These are phyloP conservation scores for Candida coleopterorum DNA, from an alignment of 805 yeast species.

Conservation along the genomic window DNA sequence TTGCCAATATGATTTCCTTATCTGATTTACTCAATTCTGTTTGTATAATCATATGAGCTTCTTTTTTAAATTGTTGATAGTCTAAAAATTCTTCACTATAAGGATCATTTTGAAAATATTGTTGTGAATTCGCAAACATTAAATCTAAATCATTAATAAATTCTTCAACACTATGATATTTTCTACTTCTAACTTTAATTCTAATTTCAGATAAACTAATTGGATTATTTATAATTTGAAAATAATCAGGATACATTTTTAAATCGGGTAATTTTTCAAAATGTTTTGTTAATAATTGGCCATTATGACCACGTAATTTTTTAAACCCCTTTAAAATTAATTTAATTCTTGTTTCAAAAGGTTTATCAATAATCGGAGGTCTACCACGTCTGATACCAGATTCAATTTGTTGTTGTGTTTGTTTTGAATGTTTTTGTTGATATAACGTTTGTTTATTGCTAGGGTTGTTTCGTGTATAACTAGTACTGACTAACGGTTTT, in stretches of 20 bases:
- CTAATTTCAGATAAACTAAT: conserved; percentile 69
- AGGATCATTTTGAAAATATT: conserved; percentile 48
- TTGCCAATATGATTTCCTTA: conserved; percentile 52
- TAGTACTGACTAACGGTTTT: conserved; percentile 10
- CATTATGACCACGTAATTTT: conserved; percentile 52
- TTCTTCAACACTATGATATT: conserved; percentile 68
- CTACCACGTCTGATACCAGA: conserved; percentile 73
- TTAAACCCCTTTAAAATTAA: conserved; percentile 77
- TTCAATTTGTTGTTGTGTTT: conserved; percentile 14
- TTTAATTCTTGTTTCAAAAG: conserved; percentile 89
- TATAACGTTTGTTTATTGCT: conserved; percentile 4
- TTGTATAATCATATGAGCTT: conserved; percentile 52
- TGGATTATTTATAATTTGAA: conserved; percentile 51
- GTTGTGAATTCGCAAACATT: conserved; percentile 70
- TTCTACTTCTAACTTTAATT: conserved; percentile 79
- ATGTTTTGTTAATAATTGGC: conserved; percentile 47
- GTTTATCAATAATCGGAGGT: conserved; percentile 87
- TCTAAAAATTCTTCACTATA: conserved; percentile 56
- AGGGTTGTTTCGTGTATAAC: conserved; percentile 3
- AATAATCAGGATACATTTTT: conserved; percentile 50
- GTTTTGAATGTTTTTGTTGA: conserved; percentile 4
- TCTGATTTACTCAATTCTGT: conserved; percentile 81
- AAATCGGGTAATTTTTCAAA: conserved; percentile 83
- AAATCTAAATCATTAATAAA: conserved; percentile 73
- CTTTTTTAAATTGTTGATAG: conserved; percentile 58